Evolutionary conservation across 1,139 yeast species (phyloP).

Genomic region (Citeromyces hawaiiensis): DNA sequence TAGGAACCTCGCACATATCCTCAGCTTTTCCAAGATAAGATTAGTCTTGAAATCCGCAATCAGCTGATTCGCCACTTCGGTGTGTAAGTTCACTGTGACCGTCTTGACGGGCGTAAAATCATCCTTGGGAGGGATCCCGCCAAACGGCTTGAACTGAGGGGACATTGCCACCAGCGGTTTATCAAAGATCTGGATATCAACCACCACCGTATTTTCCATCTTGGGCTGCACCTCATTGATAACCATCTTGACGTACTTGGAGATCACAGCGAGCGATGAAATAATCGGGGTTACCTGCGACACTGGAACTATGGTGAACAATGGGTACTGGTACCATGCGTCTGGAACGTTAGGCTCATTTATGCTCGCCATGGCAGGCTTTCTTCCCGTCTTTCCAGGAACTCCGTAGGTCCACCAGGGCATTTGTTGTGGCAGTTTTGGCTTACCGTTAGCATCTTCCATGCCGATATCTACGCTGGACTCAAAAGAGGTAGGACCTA

Average conservation of each 20-base stretch:
- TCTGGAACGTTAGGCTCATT: conserved; percentile 16
- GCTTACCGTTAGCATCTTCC: conserved; percentile 1
- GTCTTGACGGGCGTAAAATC: neutral
- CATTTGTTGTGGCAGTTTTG: neutral
- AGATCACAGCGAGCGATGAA: conserved; percentile 18
- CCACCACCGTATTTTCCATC: neutral
- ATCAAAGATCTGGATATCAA: neutral
- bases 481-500: conserved; percentile 14
- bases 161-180: conserved; percentile 1
- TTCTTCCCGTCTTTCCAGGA: conserved; percentile 9
- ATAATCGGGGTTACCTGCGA: conserved; percentile 16
- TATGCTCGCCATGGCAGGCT: conserved; percentile 10
- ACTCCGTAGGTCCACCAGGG: conserved; percentile 16
- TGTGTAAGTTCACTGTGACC: neutral
- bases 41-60: conserved; percentile 1
- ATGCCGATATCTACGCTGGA: conserved; percentile 8
- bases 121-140: neutral
- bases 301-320: conserved; percentile 16
- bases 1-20: conserved; percentile 1
- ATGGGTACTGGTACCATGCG: conserved; percentile 29
- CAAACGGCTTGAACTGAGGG: too few species aligned
- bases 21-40: conserved; percentile 2
- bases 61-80: neutral
- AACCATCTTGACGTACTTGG: conserved; percentile 14
- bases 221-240: conserved; percentile 4